A percentile compares a stretch with the other conserved stretches of the same genome.
Conservation (phyloP, 768 basidiomycete genomes). For the Rhizopogon roseolus region DNA sequence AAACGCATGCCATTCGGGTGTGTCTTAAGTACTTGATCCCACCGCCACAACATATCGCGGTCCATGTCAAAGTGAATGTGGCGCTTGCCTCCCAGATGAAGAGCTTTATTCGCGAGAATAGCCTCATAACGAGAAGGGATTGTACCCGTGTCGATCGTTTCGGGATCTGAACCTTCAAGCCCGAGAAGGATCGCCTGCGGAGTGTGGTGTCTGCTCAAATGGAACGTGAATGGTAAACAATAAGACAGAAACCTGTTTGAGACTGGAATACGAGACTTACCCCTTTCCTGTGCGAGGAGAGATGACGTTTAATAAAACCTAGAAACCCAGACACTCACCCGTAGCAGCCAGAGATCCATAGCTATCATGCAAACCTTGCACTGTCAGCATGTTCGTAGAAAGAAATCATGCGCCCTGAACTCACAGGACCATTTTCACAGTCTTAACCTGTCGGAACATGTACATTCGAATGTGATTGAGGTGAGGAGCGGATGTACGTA, state of each 20-base stretch:
- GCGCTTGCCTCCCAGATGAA: conserved; percentile 69
- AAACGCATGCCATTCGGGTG: conserved; percentile 95
- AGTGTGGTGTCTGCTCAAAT: conserved; percentile 63
- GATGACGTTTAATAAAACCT: conserved; percentile 4
- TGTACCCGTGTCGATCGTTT: conserved; percentile 86
- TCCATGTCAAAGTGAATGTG: conserved; percentile 85
- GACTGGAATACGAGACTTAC: conserved; percentile 33
- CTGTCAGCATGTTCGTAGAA: conserved; percentile 2
- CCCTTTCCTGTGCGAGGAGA: conserved; percentile 57
- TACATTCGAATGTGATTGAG: neutral
- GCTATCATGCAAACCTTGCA: conserved; percentile 29
- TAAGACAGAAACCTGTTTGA: conserved; percentile 1
- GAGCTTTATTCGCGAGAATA: conserved; percentile 59
- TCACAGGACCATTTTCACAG: conserved; percentile 81
- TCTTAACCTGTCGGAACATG: conserved; percentile 49
- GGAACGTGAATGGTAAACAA: neutral
- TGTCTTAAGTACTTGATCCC: conserved; percentile 83
- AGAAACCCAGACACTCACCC: conserved; percentile 36
- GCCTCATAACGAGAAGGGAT: conserved; percentile 71
- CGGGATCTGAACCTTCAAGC: conserved; percentile 86
- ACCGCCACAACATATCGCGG: conserved; percentile 89
- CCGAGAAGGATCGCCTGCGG: conserved; percentile 84
- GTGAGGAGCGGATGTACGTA: conserved; percentile 17
- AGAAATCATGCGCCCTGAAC: conserved; percentile 13
- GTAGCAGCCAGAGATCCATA: conserved; percentile 95